Evolutionary conservation across 2,329 filamentous ascomycete genomes (phyloP).

Genomic region (Nothophoma quercina): DNA sequence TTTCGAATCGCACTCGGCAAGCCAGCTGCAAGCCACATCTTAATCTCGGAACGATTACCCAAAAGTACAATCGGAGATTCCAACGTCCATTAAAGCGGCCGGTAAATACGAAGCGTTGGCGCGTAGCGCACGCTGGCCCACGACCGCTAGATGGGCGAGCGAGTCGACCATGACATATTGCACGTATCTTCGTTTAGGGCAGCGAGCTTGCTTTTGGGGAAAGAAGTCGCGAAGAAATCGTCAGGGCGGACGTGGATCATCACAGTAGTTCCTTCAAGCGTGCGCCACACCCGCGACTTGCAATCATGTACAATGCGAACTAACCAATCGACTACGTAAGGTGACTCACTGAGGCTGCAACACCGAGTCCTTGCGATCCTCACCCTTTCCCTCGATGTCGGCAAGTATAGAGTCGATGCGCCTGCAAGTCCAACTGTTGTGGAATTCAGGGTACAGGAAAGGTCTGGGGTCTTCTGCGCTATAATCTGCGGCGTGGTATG

Average conservation of each 20-base stretch:
- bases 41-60: background rate
- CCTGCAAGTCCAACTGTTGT: conserved; percentile 44
- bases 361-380: background rate
- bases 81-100: conserved; percentile 1
- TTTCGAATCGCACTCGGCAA: background rate
- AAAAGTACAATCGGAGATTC: background rate
- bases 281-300: background rate
- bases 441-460: conserved; percentile 53
- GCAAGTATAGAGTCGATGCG: conserved; percentile 46
- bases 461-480: conserved; percentile 58
- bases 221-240: background rate
- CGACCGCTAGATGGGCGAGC: background rate
- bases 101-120: background rate
- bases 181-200: background rate
- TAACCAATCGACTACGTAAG: background rate
- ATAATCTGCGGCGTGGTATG: conserved; percentile 56
- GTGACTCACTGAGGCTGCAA: conserved; percentile 1
- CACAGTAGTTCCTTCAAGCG: background rate
- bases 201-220: background rate
- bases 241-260: background rate
- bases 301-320: background rate
- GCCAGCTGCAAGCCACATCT: background rate
- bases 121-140: background rate
- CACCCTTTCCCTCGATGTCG: conserved; percentile 25
- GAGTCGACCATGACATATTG: background rate